Evolutionary conservation across 2,329 filamentous ascomycete species (phyloP).

Genomic region (Beauveria brongniartii): DNA sequence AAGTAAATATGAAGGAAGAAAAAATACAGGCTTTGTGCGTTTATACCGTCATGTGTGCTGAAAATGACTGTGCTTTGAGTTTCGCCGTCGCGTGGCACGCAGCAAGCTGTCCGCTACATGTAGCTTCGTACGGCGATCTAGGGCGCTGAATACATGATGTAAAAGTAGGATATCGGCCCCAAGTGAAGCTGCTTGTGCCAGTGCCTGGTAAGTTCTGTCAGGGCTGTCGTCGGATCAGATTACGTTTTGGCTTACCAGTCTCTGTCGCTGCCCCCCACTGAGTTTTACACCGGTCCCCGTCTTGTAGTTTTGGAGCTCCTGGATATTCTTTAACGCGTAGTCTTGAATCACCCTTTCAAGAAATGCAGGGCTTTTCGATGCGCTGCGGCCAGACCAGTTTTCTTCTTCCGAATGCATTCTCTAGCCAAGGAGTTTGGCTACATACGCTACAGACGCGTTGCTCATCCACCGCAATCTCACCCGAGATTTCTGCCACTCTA

Average conservation of each 20-base stretch:
- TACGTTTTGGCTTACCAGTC: not conserved
- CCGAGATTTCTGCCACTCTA: too few relatives aligned
- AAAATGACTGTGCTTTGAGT: not conserved
- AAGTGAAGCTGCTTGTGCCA: not conserved
- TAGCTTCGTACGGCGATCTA: not conserved
- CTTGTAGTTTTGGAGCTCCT: not conserved
- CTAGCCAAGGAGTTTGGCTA: too few relatives aligned
- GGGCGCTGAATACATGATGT: not conserved
- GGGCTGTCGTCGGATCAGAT: too few relatives aligned
- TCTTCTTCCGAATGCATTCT: too few relatives aligned
- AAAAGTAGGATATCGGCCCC: not conserved
- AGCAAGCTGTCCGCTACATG: not conserved
- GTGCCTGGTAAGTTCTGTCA: not conserved
- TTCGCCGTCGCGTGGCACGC: not conserved
- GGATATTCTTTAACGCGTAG: not conserved
- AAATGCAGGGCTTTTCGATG: not conserved
- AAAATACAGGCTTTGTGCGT: not conserved
- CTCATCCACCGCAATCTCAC: too few relatives aligned
- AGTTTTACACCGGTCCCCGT: slow-evolving; percentile 1
- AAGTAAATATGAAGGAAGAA: not conserved
- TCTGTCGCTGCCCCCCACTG: slow-evolving; percentile 4
- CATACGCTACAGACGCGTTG: too few relatives aligned
- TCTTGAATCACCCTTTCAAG: not conserved
- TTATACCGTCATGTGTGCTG: not conserved
- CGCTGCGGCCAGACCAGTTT: not conserved